Percentiles rank a stretch among this genome's conserved stretches.
Evolutionary conservation across 352 stramenopile species (phyloP).

Genomic region (Globisporangium nodosum): DNA sequence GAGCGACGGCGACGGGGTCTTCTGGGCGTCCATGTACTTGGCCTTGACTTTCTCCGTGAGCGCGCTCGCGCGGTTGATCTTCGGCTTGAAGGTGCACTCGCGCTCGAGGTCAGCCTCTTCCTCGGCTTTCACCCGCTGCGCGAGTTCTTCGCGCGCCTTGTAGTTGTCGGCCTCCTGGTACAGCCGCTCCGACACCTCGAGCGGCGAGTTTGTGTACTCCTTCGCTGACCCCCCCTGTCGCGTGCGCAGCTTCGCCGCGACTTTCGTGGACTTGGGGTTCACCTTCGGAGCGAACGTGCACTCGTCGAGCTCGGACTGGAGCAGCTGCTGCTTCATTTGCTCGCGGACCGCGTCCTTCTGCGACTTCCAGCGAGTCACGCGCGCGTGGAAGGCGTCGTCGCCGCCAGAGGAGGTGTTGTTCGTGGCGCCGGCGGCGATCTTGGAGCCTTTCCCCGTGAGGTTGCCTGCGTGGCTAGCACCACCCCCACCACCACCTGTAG

Average conservation of each 20-base stretch:
- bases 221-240: slow-evolving; percentile 19
- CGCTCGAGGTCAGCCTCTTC: slow-evolving; percentile 66
- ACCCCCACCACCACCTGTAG: background rate
- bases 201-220: slow-evolving; percentile 18
- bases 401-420: slow-evolving; percentile 16
- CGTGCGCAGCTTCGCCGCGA: slow-evolving; percentile 50
- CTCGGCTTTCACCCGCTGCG: slow-evolving; percentile 51
- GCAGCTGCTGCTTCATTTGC: slow-evolving; percentile 74
- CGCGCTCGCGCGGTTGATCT: slow-evolving; percentile 38
- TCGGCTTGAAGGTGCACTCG: slow-evolving; percentile 71
- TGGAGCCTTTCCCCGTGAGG: background rate
- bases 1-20: slow-evolving; percentile 28
- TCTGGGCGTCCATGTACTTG: slow-evolving; percentile 66
- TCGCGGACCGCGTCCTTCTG: slow-evolving; percentile 73
- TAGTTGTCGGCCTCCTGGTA: slow-evolving; percentile 78
- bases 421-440: slow-evolving; percentile 11
- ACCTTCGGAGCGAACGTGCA: slow-evolving; percentile 75
- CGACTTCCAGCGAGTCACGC: slow-evolving; percentile 71
- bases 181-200: slow-evolving; percentile 56
- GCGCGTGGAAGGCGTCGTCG: slow-evolving; percentile 58
- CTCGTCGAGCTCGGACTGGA: slow-evolving; percentile 67
- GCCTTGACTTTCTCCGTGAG: slow-evolving; percentile 53
- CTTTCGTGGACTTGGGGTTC: slow-evolving; percentile 70
- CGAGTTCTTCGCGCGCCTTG: slow-evolving; percentile 64
- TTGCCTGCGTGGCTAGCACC: slow-evolving; percentile 3